These are phyloP conservation scores for Globisporangium echinulatum DNA, from an alignment of 352 stramenopile genomes.

Conservation along the genomic window DNA sequence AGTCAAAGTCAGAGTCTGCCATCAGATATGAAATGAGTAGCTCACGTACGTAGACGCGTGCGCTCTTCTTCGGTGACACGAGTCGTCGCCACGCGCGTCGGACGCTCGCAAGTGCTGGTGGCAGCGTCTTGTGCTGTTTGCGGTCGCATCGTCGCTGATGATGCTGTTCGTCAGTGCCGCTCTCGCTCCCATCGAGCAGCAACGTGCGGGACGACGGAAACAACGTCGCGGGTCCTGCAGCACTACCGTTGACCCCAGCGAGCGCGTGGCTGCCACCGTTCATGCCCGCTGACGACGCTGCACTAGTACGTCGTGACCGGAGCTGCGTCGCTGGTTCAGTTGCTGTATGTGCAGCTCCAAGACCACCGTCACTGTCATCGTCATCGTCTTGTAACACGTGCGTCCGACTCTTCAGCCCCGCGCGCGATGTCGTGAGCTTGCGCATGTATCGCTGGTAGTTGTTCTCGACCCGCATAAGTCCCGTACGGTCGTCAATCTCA, in stretches of 20 bases:
- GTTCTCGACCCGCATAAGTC: conserved; percentile 28
- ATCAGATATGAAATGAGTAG: no score
- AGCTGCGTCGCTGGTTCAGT: not conserved
- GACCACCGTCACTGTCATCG: not conserved
- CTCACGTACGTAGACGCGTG: conserved; percentile 30
- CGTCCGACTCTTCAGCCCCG: not conserved
- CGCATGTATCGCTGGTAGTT: conserved; percentile 38
- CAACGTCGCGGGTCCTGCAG: conserved; percentile 11
- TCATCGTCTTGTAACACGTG: not conserved
- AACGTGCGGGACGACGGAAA: conserved; percentile 20
- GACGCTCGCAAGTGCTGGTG: conserved; percentile 2
- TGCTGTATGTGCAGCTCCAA: not conserved
- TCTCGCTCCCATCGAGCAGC: conserved; percentile 11
- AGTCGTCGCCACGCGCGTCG: conserved; percentile 24
- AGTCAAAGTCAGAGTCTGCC: no score
- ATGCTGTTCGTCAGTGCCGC: conserved; percentile 4
- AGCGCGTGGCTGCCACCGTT: not conserved
- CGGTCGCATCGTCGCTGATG: conserved; percentile 7
- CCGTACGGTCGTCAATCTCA: conserved; percentile 45
- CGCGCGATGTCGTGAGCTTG: conserved; percentile 19
- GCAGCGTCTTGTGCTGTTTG: conserved; percentile 8
- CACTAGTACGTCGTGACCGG: not conserved
- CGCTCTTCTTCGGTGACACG: conserved; percentile 21
- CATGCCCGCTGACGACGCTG: conserved; percentile 9
- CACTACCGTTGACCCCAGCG: no score